Conservation (phyloP, 345 rosid species). For the Salix udensis region DNA sequence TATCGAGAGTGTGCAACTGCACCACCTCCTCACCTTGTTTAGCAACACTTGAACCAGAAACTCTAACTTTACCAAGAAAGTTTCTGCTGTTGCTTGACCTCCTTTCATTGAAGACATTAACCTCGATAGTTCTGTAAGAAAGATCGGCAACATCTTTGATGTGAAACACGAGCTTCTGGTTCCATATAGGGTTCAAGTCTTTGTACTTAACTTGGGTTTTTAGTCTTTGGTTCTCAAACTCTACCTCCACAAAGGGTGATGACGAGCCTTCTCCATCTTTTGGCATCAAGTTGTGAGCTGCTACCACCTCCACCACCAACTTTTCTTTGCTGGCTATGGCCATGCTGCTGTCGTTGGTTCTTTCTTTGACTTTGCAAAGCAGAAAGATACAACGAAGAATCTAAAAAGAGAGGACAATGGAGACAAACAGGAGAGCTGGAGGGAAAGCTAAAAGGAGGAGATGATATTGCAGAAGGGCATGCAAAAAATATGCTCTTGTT, state of each 20-base stretch:
- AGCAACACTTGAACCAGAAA: constrained; percentile 41
- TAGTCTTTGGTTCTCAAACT: constrained; percentile 56
- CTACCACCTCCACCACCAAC: constrained; percentile 64
- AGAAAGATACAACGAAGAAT: neutral
- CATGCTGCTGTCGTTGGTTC: constrained; percentile 13
- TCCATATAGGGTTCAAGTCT: constrained; percentile 76
- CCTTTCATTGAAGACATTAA: constrained; percentile 57
- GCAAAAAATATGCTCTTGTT: constrained; percentile 5
- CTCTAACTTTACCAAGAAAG: constrained; percentile 63
- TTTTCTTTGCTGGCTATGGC: constrained; percentile 37
- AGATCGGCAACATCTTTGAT: constrained; percentile 45
- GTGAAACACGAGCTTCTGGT: constrained; percentile 62
- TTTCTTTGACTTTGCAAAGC: too few relatives aligned
- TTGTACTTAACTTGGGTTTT: constrained; percentile 53
- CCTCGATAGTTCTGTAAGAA: constrained; percentile 49
- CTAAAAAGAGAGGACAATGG: neutral
- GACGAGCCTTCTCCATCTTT: constrained; percentile 80
- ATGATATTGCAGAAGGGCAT: constrained; percentile 19
- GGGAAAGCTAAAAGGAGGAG: constrained; percentile 7
- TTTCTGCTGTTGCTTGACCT: constrained; percentile 49
- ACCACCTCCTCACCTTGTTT: constrained; percentile 46
- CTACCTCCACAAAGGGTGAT: constrained; percentile 65
- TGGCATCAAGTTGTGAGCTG: constrained; percentile 72
- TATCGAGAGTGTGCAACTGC: constrained; percentile 57
- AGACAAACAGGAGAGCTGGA: constrained; percentile 15